phyloP scores from a whole-genome alignment of 306 rosid species.

The Quercus glauca region DNA sequence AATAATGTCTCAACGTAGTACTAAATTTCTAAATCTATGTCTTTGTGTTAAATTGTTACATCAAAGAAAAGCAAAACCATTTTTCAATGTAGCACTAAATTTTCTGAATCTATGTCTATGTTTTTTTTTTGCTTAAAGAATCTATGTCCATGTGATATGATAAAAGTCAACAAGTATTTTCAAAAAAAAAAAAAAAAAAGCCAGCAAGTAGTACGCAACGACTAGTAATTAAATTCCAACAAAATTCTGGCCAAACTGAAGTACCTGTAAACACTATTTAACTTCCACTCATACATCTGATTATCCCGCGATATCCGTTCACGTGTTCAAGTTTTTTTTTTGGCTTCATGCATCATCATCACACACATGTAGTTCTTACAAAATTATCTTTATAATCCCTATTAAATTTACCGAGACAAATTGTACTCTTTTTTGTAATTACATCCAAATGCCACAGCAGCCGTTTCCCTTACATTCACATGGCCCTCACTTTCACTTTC shows the following conservation, averaged over 20 bases:
- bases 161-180: no score
- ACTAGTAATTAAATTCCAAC: not conserved
- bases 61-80: no score
- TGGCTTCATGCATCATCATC: constrained; percentile 19
- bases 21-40: no score
- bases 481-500: not conserved
- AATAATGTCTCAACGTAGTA: no score
- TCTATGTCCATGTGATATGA: no score
- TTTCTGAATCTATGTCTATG: no score
- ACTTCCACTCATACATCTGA: constrained; percentile 18
- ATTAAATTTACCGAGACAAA: constrained; percentile 21
- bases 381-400: not conserved
- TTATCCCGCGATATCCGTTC: constrained; percentile 67
- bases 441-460: constrained; percentile 36
- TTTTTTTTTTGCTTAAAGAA: no score
- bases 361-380: not conserved
- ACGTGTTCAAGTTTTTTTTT: constrained; percentile 32
- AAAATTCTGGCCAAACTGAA: constrained; percentile 2
- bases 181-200: no score
- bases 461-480: constrained; percentile 22
- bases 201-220: no score
- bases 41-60: no score
- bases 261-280: constrained; percentile 4
- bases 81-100: no score
- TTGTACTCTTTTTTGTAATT: constrained; percentile 28